phyloP scores from a whole-genome alignment of 2,329 filamentous ascomycete species.

The Sporothrix phasma region DNA sequence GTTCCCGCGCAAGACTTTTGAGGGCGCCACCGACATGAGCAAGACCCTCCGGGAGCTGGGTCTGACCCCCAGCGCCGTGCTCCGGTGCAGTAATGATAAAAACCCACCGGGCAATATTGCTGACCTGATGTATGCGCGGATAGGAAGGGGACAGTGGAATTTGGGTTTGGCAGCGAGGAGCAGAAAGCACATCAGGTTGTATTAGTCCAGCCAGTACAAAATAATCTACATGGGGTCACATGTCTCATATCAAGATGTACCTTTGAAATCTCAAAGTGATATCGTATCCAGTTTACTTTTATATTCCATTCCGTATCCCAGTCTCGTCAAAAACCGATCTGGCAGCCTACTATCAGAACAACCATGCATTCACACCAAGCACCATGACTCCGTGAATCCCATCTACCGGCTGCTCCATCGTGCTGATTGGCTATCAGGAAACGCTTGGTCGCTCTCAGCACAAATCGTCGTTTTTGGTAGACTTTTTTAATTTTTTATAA shows the following conservation, averaged over 20 bases:
- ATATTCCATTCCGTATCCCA: neutral
- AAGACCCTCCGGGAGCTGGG: constrained; percentile 90
- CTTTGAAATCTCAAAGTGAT: too few relatives aligned
- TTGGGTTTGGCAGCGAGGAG: neutral
- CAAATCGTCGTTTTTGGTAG: neutral
- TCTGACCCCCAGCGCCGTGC: constrained; percentile 77
- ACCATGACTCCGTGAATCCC: neutral
- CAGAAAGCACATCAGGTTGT: neutral
- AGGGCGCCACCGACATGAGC: constrained; percentile 62
- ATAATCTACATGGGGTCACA: neutral
- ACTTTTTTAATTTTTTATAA: constrained; percentile 13
- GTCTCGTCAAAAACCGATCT: neutral
- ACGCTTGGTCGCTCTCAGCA: neutral
- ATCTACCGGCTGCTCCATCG: neutral
- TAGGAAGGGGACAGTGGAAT: neutral
- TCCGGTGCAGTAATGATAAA: constrained; percentile 30
- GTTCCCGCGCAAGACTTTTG: constrained; percentile 77
- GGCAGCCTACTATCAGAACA: neutral
- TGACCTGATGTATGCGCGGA: neutral
- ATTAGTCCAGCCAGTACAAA: neutral
- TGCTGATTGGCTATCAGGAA: neutral
- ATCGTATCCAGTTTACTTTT: neutral
- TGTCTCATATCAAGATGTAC: neutral
- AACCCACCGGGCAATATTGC: neutral
- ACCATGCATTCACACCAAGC: neutral